phyloP scores from a whole-genome alignment of 805 yeast genomes.

The Allodekkera sacchari region DNA sequence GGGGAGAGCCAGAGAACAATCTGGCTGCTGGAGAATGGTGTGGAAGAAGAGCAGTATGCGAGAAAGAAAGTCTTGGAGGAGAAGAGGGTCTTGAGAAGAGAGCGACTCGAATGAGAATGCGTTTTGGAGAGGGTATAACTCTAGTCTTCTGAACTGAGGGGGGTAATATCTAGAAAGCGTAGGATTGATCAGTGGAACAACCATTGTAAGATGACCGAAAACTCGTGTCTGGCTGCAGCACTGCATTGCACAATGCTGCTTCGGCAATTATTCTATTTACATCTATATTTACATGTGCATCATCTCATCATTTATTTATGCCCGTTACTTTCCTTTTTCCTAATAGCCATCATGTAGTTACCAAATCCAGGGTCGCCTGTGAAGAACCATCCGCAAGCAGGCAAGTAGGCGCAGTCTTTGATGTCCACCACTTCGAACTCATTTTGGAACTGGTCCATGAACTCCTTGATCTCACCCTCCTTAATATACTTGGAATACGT shows the following conservation, averaged over 20 bases:
- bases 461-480: constrained; percentile 57
- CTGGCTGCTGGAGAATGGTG: too few relatives aligned
- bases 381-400: constrained; percentile 78
- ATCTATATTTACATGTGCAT: constrained; percentile 1
- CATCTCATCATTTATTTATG: not conserved
- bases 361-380: constrained; percentile 57
- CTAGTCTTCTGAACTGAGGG: too few relatives aligned
- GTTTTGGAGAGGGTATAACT: too few relatives aligned
- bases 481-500: constrained; percentile 80
- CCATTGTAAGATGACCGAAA: too few relatives aligned
- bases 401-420: constrained; percentile 78
- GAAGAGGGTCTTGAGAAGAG: too few relatives aligned
- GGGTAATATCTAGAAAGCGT: too few relatives aligned
- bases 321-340: constrained; percentile 24
- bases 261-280: not conserved
- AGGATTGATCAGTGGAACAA: too few relatives aligned
- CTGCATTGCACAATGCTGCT: not conserved
- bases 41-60: too few relatives aligned
- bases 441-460: constrained; percentile 39
- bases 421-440: constrained; percentile 53
- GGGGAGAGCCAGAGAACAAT: too few relatives aligned
- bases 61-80: too few relatives aligned
- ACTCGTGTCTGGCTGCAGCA: too few relatives aligned
- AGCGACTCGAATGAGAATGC: too few relatives aligned
- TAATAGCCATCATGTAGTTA: constrained; percentile 86